A percentile compares a stretch with the other conserved stretches of the same genome.
phyloP scores from a whole-genome alignment of 2,329 filamentous ascomycete species.

The Curvularia spicifera region DNA sequence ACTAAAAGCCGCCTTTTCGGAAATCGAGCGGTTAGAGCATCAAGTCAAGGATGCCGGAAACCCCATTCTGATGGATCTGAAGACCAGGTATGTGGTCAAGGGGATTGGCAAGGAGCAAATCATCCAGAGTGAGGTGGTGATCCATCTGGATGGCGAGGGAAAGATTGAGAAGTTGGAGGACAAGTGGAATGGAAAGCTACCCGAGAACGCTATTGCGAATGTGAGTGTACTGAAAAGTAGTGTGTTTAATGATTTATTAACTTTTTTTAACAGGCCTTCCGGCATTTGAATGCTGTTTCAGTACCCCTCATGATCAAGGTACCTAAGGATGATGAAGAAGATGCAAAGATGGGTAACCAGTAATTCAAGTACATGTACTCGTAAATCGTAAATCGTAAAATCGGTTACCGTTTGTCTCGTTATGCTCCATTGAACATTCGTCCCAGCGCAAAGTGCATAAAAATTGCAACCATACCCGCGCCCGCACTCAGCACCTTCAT shows the following conservation, averaged over 20 bases:
- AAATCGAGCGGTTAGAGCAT: slow-evolving; percentile 63
- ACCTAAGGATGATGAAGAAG: slow-evolving; percentile 61
- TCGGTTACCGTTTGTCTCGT: slow-evolving; percentile 11
- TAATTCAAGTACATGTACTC: slow-evolving; percentile 22
- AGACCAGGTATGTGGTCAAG: slow-evolving; percentile 61
- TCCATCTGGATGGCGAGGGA: slow-evolving; percentile 51
- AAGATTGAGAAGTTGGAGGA: slow-evolving; percentile 62
- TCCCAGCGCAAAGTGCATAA: slow-evolving; percentile 36
- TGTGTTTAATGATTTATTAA: slow-evolving; percentile 33
- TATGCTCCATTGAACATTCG: slow-evolving; percentile 36
- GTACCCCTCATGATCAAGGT: slow-evolving; percentile 60
- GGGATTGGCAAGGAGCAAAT: slow-evolving; percentile 59
- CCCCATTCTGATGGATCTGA: slow-evolving; percentile 64
- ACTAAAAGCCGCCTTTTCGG: slow-evolving; percentile 62
- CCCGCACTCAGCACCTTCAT: slow-evolving; percentile 29
- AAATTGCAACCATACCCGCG: slow-evolving; percentile 20
- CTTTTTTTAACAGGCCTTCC: slow-evolving; percentile 53
- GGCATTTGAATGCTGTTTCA: slow-evolving; percentile 59
- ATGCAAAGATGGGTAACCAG: slow-evolving; percentile 57
- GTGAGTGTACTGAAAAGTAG: slow-evolving; percentile 51
- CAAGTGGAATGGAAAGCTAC: slow-evolving; percentile 62
- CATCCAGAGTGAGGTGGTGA: slow-evolving; percentile 58
- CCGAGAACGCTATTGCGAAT: slow-evolving; percentile 58
- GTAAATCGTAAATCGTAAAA: slow-evolving; percentile 34
- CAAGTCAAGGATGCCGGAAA: slow-evolving; percentile 63